Base-by-base conservation (phyloP, 1,284 basidiomycete genomes). In the Microbotryum intermedium region DNA sequence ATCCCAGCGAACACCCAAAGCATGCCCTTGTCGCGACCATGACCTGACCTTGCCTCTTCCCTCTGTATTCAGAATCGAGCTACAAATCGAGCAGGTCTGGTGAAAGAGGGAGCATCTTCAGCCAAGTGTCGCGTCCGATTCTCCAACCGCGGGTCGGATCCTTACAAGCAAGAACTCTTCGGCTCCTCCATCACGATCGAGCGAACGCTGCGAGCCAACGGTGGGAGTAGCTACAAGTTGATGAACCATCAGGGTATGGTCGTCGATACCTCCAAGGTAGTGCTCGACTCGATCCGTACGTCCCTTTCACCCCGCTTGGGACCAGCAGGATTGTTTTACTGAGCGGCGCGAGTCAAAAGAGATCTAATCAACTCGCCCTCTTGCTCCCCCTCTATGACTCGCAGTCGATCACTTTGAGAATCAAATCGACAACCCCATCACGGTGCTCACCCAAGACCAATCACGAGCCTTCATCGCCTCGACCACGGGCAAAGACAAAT, bases 71-170 rank as follows among this genome's bases (percentile, higher is more conserved):
- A 71, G 69, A 68, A 66, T 45, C 70, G 71, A 29, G 71, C 62
- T n/a, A 50, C 46, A 4, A 70, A 65, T 21, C 56, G 67, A 5
- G 58, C 54, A 10, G 67, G 61, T 30, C 59, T 71, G 29, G 65
- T 72, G 50, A 46, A 48, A 28, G 62, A 67, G 23, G 67, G 65
- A 18, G 59, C 45, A 28, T 25, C 43, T 13, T 34, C 34, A 34
- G 59, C 59, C 6, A 39, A 42, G n/a, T 60, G 58, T 49, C n/a
- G 78, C 18, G 78, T 92, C 7, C 84, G 88, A 73, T 86, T 98
- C 34, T 85, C 83, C 76, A 98, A 98, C 71, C 80, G 85, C 62
- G 95, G 94, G 3, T 81, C 85, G 18, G 91, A 94, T 69, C 90
- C 94, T 0, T 97, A 83, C 77, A 85, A 83, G 61, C 87, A 83